phyloP scores from a whole-genome alignment of 176 grass and related monocot species.

The Stipa capillata region DNA sequence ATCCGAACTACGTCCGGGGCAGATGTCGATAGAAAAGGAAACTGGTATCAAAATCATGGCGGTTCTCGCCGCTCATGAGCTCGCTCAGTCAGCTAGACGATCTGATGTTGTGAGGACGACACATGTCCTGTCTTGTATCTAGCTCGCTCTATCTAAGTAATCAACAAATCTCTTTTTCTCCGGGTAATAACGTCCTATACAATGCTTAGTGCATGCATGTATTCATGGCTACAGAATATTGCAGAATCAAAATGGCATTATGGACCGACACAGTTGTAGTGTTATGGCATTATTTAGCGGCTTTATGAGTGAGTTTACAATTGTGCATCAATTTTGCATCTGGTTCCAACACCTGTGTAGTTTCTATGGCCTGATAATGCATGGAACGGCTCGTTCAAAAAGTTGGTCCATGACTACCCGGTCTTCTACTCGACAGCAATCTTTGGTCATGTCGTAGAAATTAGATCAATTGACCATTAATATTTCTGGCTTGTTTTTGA shows the following conservation, averaged over 20 bases:
- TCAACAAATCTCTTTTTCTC: too few relatives aligned
- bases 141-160: too few relatives aligned
- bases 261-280: neutral
- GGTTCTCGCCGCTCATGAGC: too few relatives aligned
- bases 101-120: too few relatives aligned
- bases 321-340: neutral
- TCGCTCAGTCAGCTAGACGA: too few relatives aligned
- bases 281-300: neutral
- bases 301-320: too few relatives aligned
- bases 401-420: neutral
- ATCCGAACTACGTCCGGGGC: neutral
- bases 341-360: neutral
- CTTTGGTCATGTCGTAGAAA: neutral
- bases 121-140: too few relatives aligned
- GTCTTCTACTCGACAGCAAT: neutral
- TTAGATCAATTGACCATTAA: neutral
- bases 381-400: neutral
- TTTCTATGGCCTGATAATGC: neutral
- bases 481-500: neutral
- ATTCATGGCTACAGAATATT: neutral
- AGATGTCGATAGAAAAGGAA: too few relatives aligned
- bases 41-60: too few relatives aligned
- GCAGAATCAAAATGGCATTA: neutral
- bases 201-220: neutral
- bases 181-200: too few relatives aligned